A percentile compares a stretch with the other conserved stretches of the same genome.
Evolutionary conservation across 2,329 filamentous ascomycete genomes (phyloP).

Genomic region (Rhytidhysteron rufulum): DNA sequence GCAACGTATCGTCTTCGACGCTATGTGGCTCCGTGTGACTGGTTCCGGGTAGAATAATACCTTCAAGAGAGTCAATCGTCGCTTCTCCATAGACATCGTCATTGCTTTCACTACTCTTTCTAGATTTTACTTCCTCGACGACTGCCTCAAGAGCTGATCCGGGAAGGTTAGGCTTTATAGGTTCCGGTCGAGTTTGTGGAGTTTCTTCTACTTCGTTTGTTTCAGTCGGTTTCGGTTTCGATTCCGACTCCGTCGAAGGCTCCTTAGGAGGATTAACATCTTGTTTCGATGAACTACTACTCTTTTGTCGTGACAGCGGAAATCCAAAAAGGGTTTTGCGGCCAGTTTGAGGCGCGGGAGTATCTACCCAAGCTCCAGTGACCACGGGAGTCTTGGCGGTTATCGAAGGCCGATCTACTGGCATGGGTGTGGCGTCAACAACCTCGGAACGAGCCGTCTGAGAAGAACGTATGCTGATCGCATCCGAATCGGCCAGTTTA

Average conservation of each 20-base stretch:
- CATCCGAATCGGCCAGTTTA: too few relatives aligned
- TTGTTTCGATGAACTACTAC: conserved; percentile 13
- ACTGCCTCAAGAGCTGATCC: conserved; percentile 38
- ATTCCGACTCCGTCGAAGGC: neutral
- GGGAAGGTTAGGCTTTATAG: conserved; percentile 22
- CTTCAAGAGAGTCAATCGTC: conserved; percentile 46
- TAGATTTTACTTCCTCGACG: conserved; percentile 34
- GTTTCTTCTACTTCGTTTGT: conserved; percentile 4
- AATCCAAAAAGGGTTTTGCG: conserved; percentile 9
- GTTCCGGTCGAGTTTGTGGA: conserved; percentile 1
- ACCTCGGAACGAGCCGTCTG: conserved; percentile 8
- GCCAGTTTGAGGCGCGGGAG: conserved; percentile 32
- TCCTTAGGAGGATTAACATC: conserved; percentile 11
- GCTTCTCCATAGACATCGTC: conserved; percentile 40
- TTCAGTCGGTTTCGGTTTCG: neutral
- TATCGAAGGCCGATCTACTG: conserved; percentile 16
- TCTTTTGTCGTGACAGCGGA: conserved; percentile 10
- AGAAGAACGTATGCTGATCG: too few relatives aligned
- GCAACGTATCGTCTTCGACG: conserved; percentile 31
- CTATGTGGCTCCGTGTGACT: conserved; percentile 13
- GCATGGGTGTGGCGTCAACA: conserved; percentile 26
- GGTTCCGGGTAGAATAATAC: conserved; percentile 33
- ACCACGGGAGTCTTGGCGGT: conserved; percentile 42
- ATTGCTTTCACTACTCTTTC: conserved; percentile 8
- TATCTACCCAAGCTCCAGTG: conserved; percentile 48